Conservation (phyloP, 2,329 filamentous ascomycete genomes). For the Diaporthe amygdali region DNA sequence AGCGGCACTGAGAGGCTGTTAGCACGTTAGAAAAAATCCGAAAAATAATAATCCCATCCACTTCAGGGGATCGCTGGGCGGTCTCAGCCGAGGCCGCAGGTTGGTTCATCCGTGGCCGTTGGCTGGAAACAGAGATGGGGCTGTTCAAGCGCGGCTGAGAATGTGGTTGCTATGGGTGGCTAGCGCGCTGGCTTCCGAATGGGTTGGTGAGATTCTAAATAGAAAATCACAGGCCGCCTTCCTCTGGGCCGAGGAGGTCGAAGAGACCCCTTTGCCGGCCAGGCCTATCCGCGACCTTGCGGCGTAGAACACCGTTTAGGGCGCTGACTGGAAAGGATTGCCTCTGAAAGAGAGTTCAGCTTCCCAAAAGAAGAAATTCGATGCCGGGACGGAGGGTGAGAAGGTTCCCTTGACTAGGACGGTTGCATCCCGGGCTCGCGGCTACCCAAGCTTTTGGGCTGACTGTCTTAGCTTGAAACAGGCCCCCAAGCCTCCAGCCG, state of each 20-base stretch:
- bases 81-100: constrained; percentile 7
- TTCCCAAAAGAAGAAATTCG: neutral
- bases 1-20: neutral
- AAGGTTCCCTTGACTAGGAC: neutral
- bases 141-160: constrained; percentile 1
- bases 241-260: neutral
- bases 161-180: neutral
- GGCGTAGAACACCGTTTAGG: neutral
- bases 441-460: constrained; percentile 14
- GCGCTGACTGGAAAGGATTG: neutral
- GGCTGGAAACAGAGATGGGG: neutral
- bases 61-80: neutral
- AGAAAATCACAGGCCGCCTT: neutral
- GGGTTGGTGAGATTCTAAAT: constrained; percentile 3
- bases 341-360: neutral
- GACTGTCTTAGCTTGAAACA: neutral
- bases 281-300: neutral
- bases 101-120: constrained; percentile 10
- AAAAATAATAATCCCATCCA: neutral
- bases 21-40: constrained; percentile 7
- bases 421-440: constrained; percentile 11
- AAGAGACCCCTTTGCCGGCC: neutral
- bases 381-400: neutral
- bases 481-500: neutral
- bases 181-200: neutral